These are phyloP conservation scores for Apodospora peruviana DNA, from an alignment of 495 filamentous ascomycete genomes.

Conservation along the genomic window DNA sequence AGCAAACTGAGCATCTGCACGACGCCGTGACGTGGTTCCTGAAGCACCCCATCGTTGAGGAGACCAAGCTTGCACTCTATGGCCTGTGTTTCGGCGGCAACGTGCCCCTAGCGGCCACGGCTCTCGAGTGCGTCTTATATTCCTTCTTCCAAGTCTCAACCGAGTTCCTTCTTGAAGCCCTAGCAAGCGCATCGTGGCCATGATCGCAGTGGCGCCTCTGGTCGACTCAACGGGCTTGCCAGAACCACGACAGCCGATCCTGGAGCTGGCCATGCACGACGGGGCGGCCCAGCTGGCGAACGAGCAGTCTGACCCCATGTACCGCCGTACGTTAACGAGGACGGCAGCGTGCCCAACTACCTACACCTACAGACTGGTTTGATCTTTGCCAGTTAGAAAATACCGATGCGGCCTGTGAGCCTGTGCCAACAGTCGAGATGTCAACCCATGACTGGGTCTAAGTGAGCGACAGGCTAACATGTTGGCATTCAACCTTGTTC, in stretches of 20 bases:
- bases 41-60: background rate
- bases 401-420: too few species aligned
- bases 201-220: background rate
- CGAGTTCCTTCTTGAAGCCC: background rate
- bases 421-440: too few species aligned
- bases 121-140: background rate
- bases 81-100: background rate
- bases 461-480: too few species aligned
- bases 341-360: background rate
- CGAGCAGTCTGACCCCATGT: background rate
- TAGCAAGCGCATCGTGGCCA: background rate
- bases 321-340: background rate
- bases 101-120: background rate
- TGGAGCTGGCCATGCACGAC: conserved; percentile 1
- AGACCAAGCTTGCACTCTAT: background rate
- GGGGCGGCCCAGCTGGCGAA: background rate
- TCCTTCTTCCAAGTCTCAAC: background rate
- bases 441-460: too few species aligned
- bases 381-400: too few species aligned
- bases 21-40: background rate
- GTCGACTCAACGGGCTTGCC: background rate
- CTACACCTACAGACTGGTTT: too few species aligned
- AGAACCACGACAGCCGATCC: background rate
- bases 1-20: background rate
- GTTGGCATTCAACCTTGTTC: too few species aligned